These are phyloP conservation scores for Hygrophoropsis aurantiaca DNA, from an alignment of 768 basidiomycete species.

Conservation along the genomic window DNA sequence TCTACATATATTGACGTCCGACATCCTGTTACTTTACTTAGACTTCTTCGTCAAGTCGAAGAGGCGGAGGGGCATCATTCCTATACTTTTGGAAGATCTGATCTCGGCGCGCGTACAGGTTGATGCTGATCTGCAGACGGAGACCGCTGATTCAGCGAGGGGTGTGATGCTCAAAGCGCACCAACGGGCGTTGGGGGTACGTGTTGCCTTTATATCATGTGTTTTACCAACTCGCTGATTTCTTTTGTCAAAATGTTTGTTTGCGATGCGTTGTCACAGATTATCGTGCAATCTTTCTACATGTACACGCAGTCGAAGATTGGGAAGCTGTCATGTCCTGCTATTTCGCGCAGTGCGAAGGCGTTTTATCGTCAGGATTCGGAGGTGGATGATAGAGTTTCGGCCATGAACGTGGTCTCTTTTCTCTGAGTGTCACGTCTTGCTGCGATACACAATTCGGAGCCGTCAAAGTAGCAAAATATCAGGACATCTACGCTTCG, in stretches of 20 bases:
- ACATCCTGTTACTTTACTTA: slow-evolving; percentile 35
- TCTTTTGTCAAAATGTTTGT: neutral
- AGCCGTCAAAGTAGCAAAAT: too few species aligned
- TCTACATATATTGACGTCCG: too few species aligned
- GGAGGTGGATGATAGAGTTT: too few species aligned
- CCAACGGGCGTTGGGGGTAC: slow-evolving; percentile 91
- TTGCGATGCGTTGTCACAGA: slow-evolving; percentile 47
- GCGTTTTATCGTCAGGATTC: too few species aligned
- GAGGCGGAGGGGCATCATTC: slow-evolving; percentile 84
- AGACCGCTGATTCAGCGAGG: slow-evolving; percentile 94
- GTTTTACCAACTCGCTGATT: too few species aligned
- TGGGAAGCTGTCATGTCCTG: slow-evolving; percentile 92
- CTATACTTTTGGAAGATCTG: slow-evolving; percentile 90
- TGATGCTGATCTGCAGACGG: slow-evolving; percentile 93
- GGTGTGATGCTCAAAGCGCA: slow-evolving; percentile 98
- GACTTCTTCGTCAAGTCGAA: slow-evolving; percentile 80
- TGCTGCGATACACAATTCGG: too few species aligned
- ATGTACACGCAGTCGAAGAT: slow-evolving; percentile 98
- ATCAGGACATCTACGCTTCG: too few species aligned
- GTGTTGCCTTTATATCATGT: too few species aligned
- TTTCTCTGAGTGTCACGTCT: too few species aligned
- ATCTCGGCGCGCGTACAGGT: slow-evolving; percentile 92
- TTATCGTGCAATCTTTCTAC: slow-evolving; percentile 98
- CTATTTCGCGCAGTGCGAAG: slow-evolving; percentile 94
- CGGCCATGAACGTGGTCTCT: too few species aligned